Conservation (phyloP, 2,329 filamentous ascomycete genomes). For the Paecilomyces niveus region DNA sequence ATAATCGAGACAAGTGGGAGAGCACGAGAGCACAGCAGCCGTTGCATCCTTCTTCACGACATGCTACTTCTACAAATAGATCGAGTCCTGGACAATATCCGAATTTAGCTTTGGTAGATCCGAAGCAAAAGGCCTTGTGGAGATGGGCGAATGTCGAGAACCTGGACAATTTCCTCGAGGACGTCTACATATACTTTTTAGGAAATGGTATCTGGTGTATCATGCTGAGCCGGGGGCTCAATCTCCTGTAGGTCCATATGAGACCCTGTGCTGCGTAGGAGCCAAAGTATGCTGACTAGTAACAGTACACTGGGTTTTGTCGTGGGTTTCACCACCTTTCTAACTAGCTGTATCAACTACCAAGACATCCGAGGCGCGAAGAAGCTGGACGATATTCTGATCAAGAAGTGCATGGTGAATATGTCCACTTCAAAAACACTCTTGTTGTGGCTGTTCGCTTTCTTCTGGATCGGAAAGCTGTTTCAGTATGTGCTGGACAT, state of each 20-base stretch:
- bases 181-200: conserved; percentile 80
- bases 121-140: conserved; percentile 78
- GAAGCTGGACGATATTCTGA: conserved; percentile 52
- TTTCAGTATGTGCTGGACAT: conserved; percentile 69
- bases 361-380: conserved; percentile 61
- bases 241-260: conserved; percentile 58
- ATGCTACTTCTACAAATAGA: conserved; percentile 12
- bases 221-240: conserved; percentile 61
- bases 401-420: conserved; percentile 65
- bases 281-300: neutral
- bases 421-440: conserved; percentile 74
- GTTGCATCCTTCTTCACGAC: conserved; percentile 13
- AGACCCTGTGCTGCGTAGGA: neutral
- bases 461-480: conserved; percentile 77
- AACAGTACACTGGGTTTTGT: conserved; percentile 72
- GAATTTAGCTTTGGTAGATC: conserved; percentile 42
- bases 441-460: conserved; percentile 73
- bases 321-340: conserved; percentile 71
- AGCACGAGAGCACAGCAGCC: conserved; percentile 39
- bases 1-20: conserved; percentile 45
- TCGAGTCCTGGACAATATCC: conserved; percentile 23
- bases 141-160: conserved; percentile 89
- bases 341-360: conserved; percentile 83
- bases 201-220: conserved; percentile 83
- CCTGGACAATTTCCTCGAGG: conserved; percentile 76